phyloP scores from a whole-genome alignment of 139 green algal genomes.

The Gonium pectorale region DNA sequence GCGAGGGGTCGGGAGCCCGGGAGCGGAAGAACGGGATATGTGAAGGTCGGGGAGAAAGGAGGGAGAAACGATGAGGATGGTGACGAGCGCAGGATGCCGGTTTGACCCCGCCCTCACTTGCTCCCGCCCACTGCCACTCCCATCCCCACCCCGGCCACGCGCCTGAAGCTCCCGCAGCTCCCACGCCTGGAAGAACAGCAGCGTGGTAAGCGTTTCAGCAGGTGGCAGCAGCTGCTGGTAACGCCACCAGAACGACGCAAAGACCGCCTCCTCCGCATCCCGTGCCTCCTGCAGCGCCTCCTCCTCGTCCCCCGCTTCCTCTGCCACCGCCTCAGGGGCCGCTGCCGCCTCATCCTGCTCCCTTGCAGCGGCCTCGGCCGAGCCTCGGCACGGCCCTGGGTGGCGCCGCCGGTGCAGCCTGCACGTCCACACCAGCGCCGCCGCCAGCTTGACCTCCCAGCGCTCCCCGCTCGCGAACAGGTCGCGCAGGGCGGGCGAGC shows the following conservation, averaged over 20 bases:
- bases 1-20: background rate
- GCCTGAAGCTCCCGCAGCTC: conserved; percentile 42
- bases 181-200: conserved; percentile 1
- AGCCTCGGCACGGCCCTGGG: too few species aligned
- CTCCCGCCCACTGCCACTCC: too few species aligned
- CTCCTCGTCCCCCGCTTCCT: background rate
- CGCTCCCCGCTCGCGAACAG: background rate
- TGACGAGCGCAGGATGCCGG: background rate
- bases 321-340: background rate
- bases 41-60: background rate
- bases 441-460: conserved; percentile 44
- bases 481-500: background rate
- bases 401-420: background rate
- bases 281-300: background rate
- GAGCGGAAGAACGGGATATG: background rate
- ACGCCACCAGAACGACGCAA: conserved; percentile 29
- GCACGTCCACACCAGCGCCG: conserved; percentile 39
- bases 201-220: background rate
- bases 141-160: background rate
- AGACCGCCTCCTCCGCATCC: background rate
- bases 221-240: conserved; percentile 38
- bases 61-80: too few species aligned
- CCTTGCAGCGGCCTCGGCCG: too few species aligned
- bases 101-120: background rate
- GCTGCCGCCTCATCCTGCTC: background rate